Evolutionary conservation across 352 stramenopile genomes (phyloP), one percentile per base, ranked within the genome.

Genomic region (Globisporangium nunn): DNA sequence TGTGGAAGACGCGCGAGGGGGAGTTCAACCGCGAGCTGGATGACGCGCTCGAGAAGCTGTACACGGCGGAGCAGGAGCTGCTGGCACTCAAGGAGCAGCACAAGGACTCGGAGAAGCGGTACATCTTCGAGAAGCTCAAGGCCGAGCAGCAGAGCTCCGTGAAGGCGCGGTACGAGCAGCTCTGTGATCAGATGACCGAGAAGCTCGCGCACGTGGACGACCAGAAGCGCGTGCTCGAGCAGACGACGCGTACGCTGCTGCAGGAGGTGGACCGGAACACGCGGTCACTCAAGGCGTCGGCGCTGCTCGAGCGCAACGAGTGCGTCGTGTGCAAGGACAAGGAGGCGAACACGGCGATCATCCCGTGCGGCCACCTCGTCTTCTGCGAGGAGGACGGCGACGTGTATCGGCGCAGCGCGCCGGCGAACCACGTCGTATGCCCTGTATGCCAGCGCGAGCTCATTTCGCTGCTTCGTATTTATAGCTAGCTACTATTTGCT

Each of bases 341-440:
- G 35, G 61, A 75, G 37, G 79, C 83, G 0, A 82, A 87, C 51
- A 89, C 74, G 35, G 83, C 83, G 5, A 68, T 93, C 41, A 81
- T 91, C 52, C 83, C 83, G 45, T 93, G 83, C 45, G 83, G 83
- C n/a, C 83, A 93, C 47, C 46, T 93, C 46, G 89, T 81, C 54
- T 93, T 93, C 57, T 93, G 83, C 64, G 77, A 93, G 31, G 65
- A 88, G n/a, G 83, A 93, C 62, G 79, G 72, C 30, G 78, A 90
- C 40, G 64, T 69, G 12, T 93, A 91, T 62, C 72, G 71, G 3
- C 77, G 64, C 45, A 82, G 78, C 35, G 67, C 70, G 33, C 59
- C 66, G 15, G 67, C 56, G 6, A 56, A 71, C 39, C 75, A 84
- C 54, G 63, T 85, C 17, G 68, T 75, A 40, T 93, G 83, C 56